These are phyloP conservation scores for Cupressus sempervirens DNA, from an alignment of 75 land plant genomes.

Conservation along the genomic window DNA sequence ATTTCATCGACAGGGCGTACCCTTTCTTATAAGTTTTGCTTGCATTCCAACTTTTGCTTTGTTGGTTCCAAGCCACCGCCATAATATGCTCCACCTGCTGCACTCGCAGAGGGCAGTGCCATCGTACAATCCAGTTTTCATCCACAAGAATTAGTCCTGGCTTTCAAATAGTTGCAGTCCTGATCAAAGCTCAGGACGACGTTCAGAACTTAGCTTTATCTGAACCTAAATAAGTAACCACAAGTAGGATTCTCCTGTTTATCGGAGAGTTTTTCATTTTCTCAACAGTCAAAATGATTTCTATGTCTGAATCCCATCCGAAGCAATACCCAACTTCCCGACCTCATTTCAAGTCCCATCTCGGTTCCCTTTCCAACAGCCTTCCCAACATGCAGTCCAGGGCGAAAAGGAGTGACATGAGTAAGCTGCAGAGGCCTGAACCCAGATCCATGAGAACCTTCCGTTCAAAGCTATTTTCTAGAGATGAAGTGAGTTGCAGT, in stretches of 20 bases:
- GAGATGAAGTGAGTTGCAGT: neutral
- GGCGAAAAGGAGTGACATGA: neutral
- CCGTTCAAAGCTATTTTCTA: constrained; percentile 2
- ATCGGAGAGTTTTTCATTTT: neutral
- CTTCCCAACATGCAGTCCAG: neutral
- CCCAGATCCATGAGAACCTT: constrained; percentile 17
- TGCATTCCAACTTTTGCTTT: neutral
- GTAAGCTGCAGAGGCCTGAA: constrained; percentile 9
- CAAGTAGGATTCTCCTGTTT: neutral
- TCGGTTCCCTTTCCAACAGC: constrained; percentile 10
- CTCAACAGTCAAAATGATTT: neutral
- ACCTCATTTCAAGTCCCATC: neutral
- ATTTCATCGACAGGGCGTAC: neutral
- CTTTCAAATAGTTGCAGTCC: neutral
- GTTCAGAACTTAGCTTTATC: neutral
- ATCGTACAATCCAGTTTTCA: neutral
- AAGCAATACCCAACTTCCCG: neutral
- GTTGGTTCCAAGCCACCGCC: constrained; percentile 6
- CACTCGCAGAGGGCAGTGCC: neutral
- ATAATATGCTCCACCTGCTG: neutral
- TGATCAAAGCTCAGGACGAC: neutral
- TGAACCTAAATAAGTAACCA: neutral
- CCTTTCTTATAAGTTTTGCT: neutral
- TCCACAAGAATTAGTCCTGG: neutral
- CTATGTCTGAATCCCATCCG: constrained; percentile 1